These are phyloP conservation scores for Eragrostis tef DNA, from an alignment of 202 grass and related monocot species.

Conservation along the genomic window DNA sequence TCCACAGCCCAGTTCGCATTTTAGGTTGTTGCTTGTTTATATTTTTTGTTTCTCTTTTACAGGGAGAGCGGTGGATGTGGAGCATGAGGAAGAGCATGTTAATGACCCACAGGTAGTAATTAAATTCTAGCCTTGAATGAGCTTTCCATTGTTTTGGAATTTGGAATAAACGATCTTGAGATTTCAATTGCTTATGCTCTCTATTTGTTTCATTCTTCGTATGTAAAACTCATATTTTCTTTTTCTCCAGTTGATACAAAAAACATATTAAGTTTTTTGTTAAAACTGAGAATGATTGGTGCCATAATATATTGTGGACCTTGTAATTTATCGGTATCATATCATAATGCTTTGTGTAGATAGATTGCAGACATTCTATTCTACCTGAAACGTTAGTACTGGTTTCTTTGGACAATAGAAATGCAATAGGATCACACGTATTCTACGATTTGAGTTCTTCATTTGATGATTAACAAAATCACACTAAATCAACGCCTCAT, in stretches of 20 bases:
- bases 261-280: background rate
- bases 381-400: background rate
- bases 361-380: background rate
- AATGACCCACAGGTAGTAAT: slow-evolving; percentile 70
- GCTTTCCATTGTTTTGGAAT: background rate
- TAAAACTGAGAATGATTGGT: background rate
- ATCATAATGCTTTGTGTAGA: background rate
- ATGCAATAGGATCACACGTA: background rate
- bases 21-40: slow-evolving; percentile 23
- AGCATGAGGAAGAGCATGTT: slow-evolving; percentile 70
- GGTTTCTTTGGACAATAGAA: background rate
- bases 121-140: slow-evolving; percentile 12
- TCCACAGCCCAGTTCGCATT: slow-evolving; percentile 6
- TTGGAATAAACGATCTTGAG: slow-evolving; percentile 16
- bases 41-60: slow-evolving; percentile 28
- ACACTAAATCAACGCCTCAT: background rate
- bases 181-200: background rate
- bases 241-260: background rate
- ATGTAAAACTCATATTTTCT: background rate
- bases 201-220: background rate
- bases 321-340: background rate
- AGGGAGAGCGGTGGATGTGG: slow-evolving; percentile 85
- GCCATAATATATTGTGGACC: background rate
- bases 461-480: background rate
- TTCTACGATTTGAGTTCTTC: background rate